These are phyloP conservation scores for Lactifluus hygrophoroides DNA, from an alignment of 768 basidiomycete species.

Conservation along the genomic window DNA sequence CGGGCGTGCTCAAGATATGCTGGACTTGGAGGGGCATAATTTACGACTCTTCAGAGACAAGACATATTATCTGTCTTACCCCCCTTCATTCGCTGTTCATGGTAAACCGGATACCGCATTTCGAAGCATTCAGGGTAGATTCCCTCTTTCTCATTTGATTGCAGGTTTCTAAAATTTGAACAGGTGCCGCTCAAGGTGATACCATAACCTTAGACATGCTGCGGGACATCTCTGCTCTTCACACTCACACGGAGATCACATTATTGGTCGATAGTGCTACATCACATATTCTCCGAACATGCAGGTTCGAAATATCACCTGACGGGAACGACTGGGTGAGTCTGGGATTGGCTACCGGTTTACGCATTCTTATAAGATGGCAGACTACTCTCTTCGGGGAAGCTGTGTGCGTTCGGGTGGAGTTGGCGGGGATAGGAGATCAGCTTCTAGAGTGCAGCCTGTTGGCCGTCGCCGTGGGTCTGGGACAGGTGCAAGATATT, in stretches of 20 bases:
- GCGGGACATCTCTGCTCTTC: conserved; percentile 21
- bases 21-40: conserved; percentile 35
- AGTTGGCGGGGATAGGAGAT: neutral
- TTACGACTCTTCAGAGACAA: conserved; percentile 29
- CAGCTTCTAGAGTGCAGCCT: conserved; percentile 6
- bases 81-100: conserved; percentile 52
- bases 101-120: conserved; percentile 41
- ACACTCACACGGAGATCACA: conserved; percentile 25
- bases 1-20: conserved; percentile 32
- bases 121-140: conserved; percentile 39
- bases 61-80: conserved; percentile 34
- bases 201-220: conserved; percentile 33
- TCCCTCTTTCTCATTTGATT: neutral
- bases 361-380: neutral
- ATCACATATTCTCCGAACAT: conserved; percentile 26
- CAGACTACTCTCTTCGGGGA: neutral
- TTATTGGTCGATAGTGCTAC: conserved; percentile 32
- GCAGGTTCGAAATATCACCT: conserved; percentile 26
- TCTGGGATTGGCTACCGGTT: neutral
- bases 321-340: conserved; percentile 30
- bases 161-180: neutral
- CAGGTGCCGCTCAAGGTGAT: conserved; percentile 30
- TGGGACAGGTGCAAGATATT: conserved; percentile 22
- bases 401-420: neutral
- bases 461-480: neutral